Base-by-base conservation (phyloP, 2,329 filamentous ascomycete species). In the Nothophoma quercina region DNA sequence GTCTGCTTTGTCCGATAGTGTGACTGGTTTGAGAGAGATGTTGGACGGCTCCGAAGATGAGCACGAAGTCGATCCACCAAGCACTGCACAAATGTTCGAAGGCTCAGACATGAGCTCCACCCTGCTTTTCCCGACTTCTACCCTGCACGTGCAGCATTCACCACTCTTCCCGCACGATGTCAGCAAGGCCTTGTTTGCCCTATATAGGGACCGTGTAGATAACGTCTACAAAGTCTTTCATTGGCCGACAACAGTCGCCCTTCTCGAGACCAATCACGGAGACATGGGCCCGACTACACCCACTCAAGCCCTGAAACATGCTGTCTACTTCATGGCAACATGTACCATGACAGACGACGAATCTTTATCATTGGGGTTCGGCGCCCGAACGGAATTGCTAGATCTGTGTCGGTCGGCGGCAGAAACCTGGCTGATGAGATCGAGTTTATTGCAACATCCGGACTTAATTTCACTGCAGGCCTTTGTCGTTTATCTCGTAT, bases 171-270 rank as follows among this genome's bases (percentile, higher is more conserved):
- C 45, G 8, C 4, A n/a, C 5, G 12, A 15, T 2, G 19, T 10
- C 4, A 38, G 23, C 18, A 22, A 10, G 10, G 29, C 6, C 12
- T 25, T 59, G 12, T 41, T 59, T 5, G 19, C 32, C 2, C 15
- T 60, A 10, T 60, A 55, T 39, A 38, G 32, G n/a, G 8, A 36
- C 15, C 50, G 57, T 7, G 46, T 60, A 3, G 54, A 60, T 19
- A 48, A 25, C 19, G 49, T 55, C 6, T 57, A 58, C 25, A 60
- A 60, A 22, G 26, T 58, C 10, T 18, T 60, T 6, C 54, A 60
- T 34, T 55, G 50, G 45, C 55, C 57, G n/a, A 41, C 48, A 1
- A 15, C 44, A 7, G 3, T 38, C 13, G n/a, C n/a, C n/a, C n/a
- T n/a, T n/a, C n/a, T n/a, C n/a, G n/a, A n/a, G n/a, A n/a, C n/a